phyloP scores from a whole-genome alignment of 2,329 filamentous ascomycete species.

The Geosmithia flava region DNA sequence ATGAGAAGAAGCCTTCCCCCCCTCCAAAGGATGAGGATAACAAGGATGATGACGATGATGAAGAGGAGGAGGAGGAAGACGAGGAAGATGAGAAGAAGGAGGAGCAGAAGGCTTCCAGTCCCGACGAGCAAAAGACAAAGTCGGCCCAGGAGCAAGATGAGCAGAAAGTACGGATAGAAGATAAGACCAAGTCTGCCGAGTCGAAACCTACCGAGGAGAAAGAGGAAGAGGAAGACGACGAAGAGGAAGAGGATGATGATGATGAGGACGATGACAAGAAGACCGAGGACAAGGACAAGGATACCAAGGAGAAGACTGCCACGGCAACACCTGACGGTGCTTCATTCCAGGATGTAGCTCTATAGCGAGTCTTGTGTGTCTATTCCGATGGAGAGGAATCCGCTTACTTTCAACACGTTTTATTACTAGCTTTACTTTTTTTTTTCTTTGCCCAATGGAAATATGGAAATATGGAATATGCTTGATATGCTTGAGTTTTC shows the following conservation, averaged over 20 bases:
- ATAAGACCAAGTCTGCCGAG: slow-evolving; percentile 37
- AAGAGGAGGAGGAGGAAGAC: slow-evolving; percentile 10
- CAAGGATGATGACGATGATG: slow-evolving; percentile 8
- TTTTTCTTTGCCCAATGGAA: no score
- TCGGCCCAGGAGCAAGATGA: slow-evolving; percentile 25
- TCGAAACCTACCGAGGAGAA: slow-evolving; percentile 9
- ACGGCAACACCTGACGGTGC: slow-evolving; percentile 37
- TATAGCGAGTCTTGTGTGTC: slow-evolving; percentile 23
- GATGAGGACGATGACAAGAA: slow-evolving; percentile 20
- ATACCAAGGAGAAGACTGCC: slow-evolving; percentile 11
- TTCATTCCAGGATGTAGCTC: slow-evolving; percentile 52
- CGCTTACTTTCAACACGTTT: no score
- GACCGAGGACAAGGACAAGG: slow-evolving; percentile 21
- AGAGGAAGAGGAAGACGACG: slow-evolving; percentile 14
- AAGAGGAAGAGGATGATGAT: slow-evolving; percentile 17
- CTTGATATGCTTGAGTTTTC: no score
- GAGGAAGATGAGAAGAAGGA: slow-evolving; percentile 9
- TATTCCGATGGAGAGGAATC: no score
- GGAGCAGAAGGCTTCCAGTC: background rate
- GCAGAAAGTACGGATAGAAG: slow-evolving; percentile 44
- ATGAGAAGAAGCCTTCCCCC: slow-evolving; percentile 8
- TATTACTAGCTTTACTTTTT: no score
- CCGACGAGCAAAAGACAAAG: slow-evolving; percentile 12
- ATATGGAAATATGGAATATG: no score
- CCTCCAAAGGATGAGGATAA: slow-evolving; percentile 14